These are phyloP conservation scores for Alternaria sp. DNA, from an alignment of 2,329 filamentous ascomycete genomes.

Conservation along the genomic window DNA sequence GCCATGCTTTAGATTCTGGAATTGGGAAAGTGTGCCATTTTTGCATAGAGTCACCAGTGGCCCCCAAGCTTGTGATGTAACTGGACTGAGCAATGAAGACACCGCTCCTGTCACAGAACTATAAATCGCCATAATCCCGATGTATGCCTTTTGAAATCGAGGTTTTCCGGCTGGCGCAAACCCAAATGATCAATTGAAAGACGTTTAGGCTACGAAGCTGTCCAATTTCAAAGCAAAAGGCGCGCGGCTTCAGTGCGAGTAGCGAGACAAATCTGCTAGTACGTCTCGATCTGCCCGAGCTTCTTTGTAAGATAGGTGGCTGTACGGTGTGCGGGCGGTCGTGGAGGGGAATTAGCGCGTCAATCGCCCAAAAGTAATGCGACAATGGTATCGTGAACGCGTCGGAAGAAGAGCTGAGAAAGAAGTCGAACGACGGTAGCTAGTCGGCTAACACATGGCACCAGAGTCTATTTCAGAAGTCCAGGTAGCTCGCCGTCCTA, in stretches of 20 bases:
- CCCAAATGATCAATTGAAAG: constrained; percentile 1
- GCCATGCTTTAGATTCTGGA: constrained; percentile 57
- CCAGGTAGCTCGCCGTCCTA: constrained; percentile 3
- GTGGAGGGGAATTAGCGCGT: not conserved
- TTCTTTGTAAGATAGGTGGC: not conserved
- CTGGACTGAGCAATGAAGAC: constrained; percentile 52
- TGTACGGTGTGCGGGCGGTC: not conserved
- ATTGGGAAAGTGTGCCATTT: constrained; percentile 55
- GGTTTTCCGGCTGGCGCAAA: not conserved
- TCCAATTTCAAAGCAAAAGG: not conserved
- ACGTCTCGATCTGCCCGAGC: not conserved
- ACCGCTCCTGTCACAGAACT: constrained; percentile 50
- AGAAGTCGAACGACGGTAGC: constrained; percentile 12
- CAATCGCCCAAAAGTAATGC: constrained; percentile 7
- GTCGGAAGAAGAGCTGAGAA: constrained; percentile 8
- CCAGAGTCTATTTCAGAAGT: constrained; percentile 15
- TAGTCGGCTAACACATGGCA: constrained; percentile 4
- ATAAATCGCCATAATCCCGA: constrained; percentile 45
- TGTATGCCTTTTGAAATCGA: not conserved
- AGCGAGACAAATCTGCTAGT: not conserved
- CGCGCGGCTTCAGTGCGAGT: not conserved
- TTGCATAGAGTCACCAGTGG: constrained; percentile 58
- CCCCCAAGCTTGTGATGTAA: constrained; percentile 58
- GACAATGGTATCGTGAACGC: constrained; percentile 9
- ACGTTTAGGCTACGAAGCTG: not conserved